phyloP scores from a whole-genome alignment of 169 alveolate species.

The Babesia sp. region DNA sequence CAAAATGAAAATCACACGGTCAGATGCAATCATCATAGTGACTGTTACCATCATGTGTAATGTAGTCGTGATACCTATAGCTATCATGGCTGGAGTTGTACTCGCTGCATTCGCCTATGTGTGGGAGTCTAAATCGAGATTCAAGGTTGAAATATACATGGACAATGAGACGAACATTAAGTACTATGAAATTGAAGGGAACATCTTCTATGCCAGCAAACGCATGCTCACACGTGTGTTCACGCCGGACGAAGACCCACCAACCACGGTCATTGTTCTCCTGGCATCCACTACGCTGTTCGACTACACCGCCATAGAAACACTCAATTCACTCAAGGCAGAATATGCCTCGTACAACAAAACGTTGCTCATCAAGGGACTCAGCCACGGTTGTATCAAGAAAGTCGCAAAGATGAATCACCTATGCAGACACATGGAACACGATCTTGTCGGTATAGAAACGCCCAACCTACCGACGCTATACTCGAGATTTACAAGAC shows the following conservation, averaged over 20 bases:
- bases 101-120: conserved; percentile 80
- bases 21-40: conserved; percentile 81
- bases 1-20: conserved; percentile 76
- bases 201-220: conserved; percentile 77
- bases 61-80: conserved; percentile 73
- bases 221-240: conserved; percentile 78
- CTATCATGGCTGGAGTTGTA: conserved; percentile 75
- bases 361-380: conserved; percentile 74
- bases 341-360: conserved; percentile 63
- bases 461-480: conserved; percentile 80
- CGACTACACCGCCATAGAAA: conserved; percentile 83
- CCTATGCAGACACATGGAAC: conserved; percentile 78
- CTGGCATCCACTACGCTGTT: conserved; percentile 76
- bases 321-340: conserved; percentile 76
- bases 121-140: conserved; percentile 81
- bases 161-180: conserved; percentile 79
- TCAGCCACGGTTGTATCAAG: conserved; percentile 83
- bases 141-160: conserved; percentile 77
- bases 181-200: conserved; percentile 84
- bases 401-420: conserved; percentile 85
- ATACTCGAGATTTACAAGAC: conserved; percentile 45
- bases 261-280: conserved; percentile 75
- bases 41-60: conserved; percentile 76
- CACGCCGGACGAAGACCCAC: conserved; percentile 78
- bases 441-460: conserved; percentile 77